Base-by-base conservation (phyloP, 441 rosid genomes). In the Rhodomyrtus psidioides region DNA sequence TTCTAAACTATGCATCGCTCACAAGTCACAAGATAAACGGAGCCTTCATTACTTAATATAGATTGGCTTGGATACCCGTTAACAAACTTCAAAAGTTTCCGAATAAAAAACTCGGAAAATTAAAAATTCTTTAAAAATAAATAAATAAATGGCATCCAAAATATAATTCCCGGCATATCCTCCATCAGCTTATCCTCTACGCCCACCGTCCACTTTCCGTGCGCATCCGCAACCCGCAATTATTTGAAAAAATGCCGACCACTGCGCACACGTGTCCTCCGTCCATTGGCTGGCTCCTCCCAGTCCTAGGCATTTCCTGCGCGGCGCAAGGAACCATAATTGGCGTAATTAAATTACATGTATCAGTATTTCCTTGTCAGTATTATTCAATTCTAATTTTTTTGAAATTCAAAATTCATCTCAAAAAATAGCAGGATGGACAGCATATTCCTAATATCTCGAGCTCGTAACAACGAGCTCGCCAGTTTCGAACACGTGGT, bases 401-500 rank as follows among this genome's bases (percentile, higher is more conserved):
- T 8, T 15, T 7, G 6, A 19, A 5, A 19, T 34, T 34, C 46
- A 1, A 65, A 65, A 19, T 4, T 23, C 46, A 34, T 12, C 9
- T 2, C 3, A 3, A 62, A 0, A 28, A 60, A 2, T 30, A 9
- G 3, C 6, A 5, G 12, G 13, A 62, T 4, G 6, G 12, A 60
- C 6, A 1, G 23, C 42, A 28, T 16, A 16, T 28, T 8, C 74
- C 6, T 4, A 16, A 16, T 10, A 15, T 3, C 1, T 27, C 14
- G 8, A 0, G 21, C 17, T 10, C 7, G 6, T 0, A 15, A 14
- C 15, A 10, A 7, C 42, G 2, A 28, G 6, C 42, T 28, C 12
- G 0, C 16, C 74, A 1, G 4, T 28, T 10, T 62, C 42, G 12
- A 16, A 1, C 8, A 17, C 16, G 10, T 0, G 3, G 0, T 9